Evolutionary conservation across 768 basidiomycete genomes (phyloP).

Genomic region (Termitomyces sp.): DNA sequence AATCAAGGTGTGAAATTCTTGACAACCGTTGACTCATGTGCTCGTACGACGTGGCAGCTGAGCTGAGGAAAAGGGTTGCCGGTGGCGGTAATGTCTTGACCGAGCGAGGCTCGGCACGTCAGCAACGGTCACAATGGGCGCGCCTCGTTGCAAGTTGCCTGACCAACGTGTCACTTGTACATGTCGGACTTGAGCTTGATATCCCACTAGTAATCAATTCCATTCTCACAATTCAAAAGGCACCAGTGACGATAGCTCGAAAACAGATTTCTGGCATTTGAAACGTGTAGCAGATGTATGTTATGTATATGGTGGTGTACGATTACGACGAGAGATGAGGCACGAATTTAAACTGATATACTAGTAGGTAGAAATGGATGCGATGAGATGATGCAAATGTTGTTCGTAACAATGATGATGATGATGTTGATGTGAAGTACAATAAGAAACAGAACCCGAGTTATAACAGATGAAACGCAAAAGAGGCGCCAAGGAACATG

Average conservation of each 20-base stretch:
- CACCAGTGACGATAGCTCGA: neutral
- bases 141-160: neutral
- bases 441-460: conserved; percentile 3
- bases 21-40: conserved; percentile 3
- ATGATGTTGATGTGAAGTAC: conserved; percentile 8
- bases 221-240: neutral
- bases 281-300: neutral
- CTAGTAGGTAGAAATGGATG: neutral
- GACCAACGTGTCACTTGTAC: neutral
- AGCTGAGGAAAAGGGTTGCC: neutral
- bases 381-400: conserved; percentile 6
- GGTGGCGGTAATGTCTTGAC: neutral
- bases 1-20: neutral
- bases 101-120: neutral
- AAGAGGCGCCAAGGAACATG: conserved; percentile 4
- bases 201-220: too few relatives aligned
- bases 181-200: too few relatives aligned
- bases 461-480: conserved; percentile 9
- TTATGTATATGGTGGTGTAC: neutral
- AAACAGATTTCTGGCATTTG: neutral
- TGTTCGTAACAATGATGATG: conserved; percentile 1
- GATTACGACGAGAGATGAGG: neutral
- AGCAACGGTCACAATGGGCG: neutral
- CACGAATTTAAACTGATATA: neutral
- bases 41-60: neutral